Evolutionary conservation across 1,284 basidiomycete genomes (phyloP).

Genomic region (Moesziomyces sp.): DNA sequence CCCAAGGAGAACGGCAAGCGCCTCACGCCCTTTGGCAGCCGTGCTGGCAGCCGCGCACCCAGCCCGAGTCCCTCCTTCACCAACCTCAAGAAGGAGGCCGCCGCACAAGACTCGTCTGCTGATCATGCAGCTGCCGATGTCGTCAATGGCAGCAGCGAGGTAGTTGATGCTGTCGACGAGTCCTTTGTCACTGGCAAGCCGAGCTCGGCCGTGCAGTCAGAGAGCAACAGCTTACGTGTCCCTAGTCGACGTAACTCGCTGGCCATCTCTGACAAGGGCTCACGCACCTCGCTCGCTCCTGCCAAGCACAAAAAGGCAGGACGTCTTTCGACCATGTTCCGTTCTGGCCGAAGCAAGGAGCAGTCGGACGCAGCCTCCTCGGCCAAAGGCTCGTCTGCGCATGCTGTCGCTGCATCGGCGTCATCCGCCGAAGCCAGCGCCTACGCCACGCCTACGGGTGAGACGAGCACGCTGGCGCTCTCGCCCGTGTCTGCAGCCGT

Average conservation of each 20-base stretch:
- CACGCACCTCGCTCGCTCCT: conserved; percentile 1
- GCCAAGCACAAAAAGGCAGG: conserved; percentile 13
- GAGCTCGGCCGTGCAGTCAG: not conserved
- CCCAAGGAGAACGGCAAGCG: conserved; percentile 33
- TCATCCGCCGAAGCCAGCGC: conserved; percentile 13
- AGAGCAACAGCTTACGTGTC: conserved; percentile 1
- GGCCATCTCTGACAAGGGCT: conserved; percentile 15
- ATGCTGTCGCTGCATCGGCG: conserved; percentile 2
- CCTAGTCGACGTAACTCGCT: conserved; percentile 27
- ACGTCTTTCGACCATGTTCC: conserved; percentile 29
- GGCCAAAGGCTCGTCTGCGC: not conserved
- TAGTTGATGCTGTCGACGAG: not conserved
- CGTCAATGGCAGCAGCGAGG: not conserved
- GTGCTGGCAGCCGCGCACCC: conserved; percentile 34
- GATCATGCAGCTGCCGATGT: not conserved
- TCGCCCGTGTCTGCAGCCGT: conserved; percentile 37
- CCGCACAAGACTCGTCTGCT: conserved; percentile 4
- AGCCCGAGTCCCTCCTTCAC: conserved; percentile 44
- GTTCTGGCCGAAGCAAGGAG: conserved; percentile 19
- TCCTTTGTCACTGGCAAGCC: not conserved
- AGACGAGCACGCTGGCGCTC: conserved; percentile 7
- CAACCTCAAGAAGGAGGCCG: conserved; percentile 28
- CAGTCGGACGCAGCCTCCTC: conserved; percentile 13
- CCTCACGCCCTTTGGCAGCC: conserved; percentile 49
- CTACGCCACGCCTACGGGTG: conserved; percentile 23